Evolutionary conservation across 2,329 filamentous ascomycete species (phyloP), one percentile per base, ranked within the genome.

Genomic region (Conoideocrella luteorostrata): DNA sequence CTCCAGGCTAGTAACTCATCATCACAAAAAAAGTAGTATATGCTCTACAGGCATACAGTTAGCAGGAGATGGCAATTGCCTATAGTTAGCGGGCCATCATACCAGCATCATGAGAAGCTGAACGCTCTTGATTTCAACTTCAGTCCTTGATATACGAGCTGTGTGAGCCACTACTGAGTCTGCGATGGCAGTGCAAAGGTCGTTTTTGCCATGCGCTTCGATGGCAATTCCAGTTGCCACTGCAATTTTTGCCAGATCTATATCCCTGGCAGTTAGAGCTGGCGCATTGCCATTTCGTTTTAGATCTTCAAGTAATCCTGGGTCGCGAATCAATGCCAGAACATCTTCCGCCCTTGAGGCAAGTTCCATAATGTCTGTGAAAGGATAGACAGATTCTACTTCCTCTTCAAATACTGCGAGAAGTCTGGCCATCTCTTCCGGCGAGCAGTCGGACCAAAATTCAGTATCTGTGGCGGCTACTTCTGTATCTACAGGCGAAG

Each of bases 1-100:
- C 71, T 64, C 69, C 71, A 74, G 0, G 71, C 65, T 1, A 74
- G 61, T 1, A 74, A 59, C 41, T 75, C 72, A 22, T 75, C 69
- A 39, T 73, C 72, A 10, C 62, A 63, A 46, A 74, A 63, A 28
- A 69, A 68, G 48, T 67, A 63, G 47, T 67, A 68, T 2, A 66
- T 65, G 45, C 63, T 66, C 63, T 66, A n/a, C n/a, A n/a, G n/a
- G n/a, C n/a, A n/a, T n/a, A n/a, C n/a, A 39, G 2, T 18, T 15
- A 28, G 10, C 4, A n/a, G 13, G 7, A 12, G 15, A 4, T 3
- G 3, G 1, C 44, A n/a, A n/a, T n/a, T n/a, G n/a, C n/a, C n/a
- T n/a, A n/a, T n/a, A n/a, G n/a, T n/a, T n/a, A n/a, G n/a, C n/a
- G n/a, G n/a, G n/a, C n/a, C n/a, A n/a, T n/a, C 53, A 35, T 45